These are phyloP conservation scores for Antrodiella citrinella DNA, from an alignment of 768 basidiomycete species.

Conservation along the genomic window DNA sequence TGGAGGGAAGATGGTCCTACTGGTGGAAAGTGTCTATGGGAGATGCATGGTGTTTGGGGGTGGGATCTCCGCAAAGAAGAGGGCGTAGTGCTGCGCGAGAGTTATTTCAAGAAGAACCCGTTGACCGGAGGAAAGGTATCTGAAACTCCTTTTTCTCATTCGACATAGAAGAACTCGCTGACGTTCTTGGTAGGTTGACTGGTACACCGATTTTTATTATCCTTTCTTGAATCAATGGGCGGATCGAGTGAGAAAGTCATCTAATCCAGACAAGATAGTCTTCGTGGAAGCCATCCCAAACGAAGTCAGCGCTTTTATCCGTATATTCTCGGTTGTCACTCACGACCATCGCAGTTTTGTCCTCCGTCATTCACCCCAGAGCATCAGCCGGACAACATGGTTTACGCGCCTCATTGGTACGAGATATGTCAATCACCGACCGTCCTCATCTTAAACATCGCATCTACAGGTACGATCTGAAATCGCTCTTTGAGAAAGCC, in stretches of 20 bases:
- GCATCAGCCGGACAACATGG: slow-evolving; percentile 51
- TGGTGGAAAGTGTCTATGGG: slow-evolving; percentile 71
- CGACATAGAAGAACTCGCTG: background rate
- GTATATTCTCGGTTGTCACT: background rate
- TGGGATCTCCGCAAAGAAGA: slow-evolving; percentile 63
- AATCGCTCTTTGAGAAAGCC: slow-evolving; percentile 76
- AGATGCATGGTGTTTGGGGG: slow-evolving; percentile 89
- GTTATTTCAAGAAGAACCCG: slow-evolving; percentile 75
- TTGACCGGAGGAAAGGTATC: slow-evolving; percentile 53
- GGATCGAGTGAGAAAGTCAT: slow-evolving; percentile 41
- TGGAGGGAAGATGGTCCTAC: slow-evolving; percentile 77
- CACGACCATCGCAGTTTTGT: slow-evolving; percentile 53
- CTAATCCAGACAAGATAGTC: slow-evolving; percentile 47
- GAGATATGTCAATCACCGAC: slow-evolving; percentile 11
- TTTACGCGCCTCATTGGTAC: slow-evolving; percentile 71
- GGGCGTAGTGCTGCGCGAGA: slow-evolving; percentile 73
- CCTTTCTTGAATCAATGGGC: slow-evolving; percentile 70
- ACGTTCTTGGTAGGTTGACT: slow-evolving; percentile 50
- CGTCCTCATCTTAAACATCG: slow-evolving; percentile 23
- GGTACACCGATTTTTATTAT: slow-evolving; percentile 82
- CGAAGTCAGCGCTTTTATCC: slow-evolving; percentile 52
- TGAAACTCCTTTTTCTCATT: slow-evolving; percentile 2
- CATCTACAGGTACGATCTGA: slow-evolving; percentile 82
- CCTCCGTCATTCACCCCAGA: slow-evolving; percentile 69
- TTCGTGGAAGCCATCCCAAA: slow-evolving; percentile 91